phyloP scores from a whole-genome alignment of 352 stramenopile genomes.

The Elongisporangium prolatum region DNA sequence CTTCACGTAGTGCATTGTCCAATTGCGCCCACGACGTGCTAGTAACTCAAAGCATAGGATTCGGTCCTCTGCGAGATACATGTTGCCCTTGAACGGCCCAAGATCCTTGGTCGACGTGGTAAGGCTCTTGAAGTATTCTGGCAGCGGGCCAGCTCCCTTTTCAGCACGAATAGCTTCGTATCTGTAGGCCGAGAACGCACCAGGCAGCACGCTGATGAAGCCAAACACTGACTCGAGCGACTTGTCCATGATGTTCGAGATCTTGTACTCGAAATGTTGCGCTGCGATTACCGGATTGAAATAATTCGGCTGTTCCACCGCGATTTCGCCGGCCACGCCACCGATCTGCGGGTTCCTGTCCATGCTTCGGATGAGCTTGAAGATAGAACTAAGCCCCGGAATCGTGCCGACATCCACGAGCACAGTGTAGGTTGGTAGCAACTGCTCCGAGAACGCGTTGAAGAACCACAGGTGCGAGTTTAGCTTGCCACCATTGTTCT shows the following conservation, averaged over 20 bases:
- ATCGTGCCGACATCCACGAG: constrained; percentile 45
- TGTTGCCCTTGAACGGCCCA: constrained; percentile 60
- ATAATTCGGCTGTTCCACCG: constrained; percentile 34
- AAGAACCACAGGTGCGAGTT: constrained; percentile 60
- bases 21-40: constrained; percentile 26
- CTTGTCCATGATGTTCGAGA: constrained; percentile 54
- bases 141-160: constrained; percentile 34
- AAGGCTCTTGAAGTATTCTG: constrained; percentile 45
- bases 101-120: constrained; percentile 37
- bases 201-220: constrained; percentile 41
- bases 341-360: constrained; percentile 47
- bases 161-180: constrained; percentile 49
- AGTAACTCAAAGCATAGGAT: constrained; percentile 66
- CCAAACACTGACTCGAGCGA: constrained; percentile 46
- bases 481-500: constrained; percentile 43
- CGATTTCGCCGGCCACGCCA: constrained; percentile 41
- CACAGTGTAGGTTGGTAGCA: constrained; percentile 45
- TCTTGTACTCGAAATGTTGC: constrained; percentile 57
- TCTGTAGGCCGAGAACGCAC: constrained; percentile 45
- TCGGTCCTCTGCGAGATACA: constrained; percentile 64
- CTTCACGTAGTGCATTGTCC: constrained; percentile 53
- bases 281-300: constrained; percentile 40
- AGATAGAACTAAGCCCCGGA: constrained; percentile 31
- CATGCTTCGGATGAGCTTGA: constrained; percentile 39
- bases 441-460: constrained; percentile 48